Conservation (phyloP, 768 basidiomycete genomes). For the Boletus rubropictus region DNA sequence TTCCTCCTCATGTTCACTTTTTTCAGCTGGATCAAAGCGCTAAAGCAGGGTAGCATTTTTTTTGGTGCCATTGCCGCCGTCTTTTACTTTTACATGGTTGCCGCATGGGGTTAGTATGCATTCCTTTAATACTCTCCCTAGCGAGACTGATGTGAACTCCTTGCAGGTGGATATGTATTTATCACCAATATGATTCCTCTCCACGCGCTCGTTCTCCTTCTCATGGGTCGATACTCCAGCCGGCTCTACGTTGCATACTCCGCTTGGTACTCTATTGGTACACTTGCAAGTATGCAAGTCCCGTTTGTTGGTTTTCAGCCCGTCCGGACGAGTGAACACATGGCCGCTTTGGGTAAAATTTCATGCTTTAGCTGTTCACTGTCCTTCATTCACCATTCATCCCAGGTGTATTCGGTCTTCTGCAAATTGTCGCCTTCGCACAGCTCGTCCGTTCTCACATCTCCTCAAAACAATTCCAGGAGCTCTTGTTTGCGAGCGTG, state of each 20-base stretch:
- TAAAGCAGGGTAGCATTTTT: constrained; percentile 90
- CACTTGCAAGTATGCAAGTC: constrained; percentile 97
- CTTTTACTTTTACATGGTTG: constrained; percentile 99
- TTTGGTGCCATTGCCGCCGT: constrained; percentile 87
- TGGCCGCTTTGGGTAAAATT: constrained; percentile 84
- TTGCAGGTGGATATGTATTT: constrained; percentile 90
- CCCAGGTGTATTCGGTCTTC: constrained; percentile 86
- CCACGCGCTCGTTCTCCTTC: constrained; percentile 86
- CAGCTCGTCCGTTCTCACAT: constrained; percentile 86
- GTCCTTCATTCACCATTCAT: constrained; percentile 6
- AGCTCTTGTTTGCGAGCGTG: constrained; percentile 65
- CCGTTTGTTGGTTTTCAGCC: constrained; percentile 99
- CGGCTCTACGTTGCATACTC: constrained; percentile 94
- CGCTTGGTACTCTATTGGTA: constrained; percentile 97
- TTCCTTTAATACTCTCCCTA: neutral
- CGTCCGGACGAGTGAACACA: constrained; percentile 95
- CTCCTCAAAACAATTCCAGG: constrained; percentile 87
- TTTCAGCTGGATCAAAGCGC: constrained; percentile 92
- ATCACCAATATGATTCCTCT: constrained; percentile 99
- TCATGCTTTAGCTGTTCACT: neutral
- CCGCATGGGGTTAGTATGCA: constrained; percentile 81
- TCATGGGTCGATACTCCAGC: constrained; percentile 93
- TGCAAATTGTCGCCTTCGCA: constrained; percentile 93
- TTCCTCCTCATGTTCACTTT: constrained; percentile 99
- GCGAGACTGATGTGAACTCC: constrained; percentile 8